Evolutionary conservation across 768 basidiomycete genomes (phyloP), one percentile per base, ranked within the genome.

Genomic region (Trametes villosa): DNA sequence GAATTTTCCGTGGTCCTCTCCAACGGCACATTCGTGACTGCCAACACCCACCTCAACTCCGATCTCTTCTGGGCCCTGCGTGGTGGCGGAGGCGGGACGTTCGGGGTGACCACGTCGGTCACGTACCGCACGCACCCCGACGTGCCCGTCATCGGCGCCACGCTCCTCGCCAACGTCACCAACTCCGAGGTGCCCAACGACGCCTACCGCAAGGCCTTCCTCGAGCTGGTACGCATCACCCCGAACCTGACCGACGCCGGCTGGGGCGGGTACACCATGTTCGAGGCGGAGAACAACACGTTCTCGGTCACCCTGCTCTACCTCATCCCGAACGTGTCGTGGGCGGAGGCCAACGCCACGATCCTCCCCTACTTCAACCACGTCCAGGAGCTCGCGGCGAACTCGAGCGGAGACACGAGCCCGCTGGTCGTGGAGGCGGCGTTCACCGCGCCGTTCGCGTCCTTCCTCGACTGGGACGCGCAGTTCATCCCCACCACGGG

Each of bases 41-140:
- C 72, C 3, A 84, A 82, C 67, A 75, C 72, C 15, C 71, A 71
- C 44, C 70, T 83, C 60, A 79, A 84, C 57, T 54, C 74, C 56
- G 83, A 84, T 68, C 75, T 84, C 0, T 84, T 83, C 71, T 85
- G 77, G 60, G 84, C 82, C 17, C 76, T 85, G 20, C 68, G 77
- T 7, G 80, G 80, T 11, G 79, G 79, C 2, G 79, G 76, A 0
- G 74, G n/a, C n/a, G n/a, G n/a, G n/a, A n/a, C n/a, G n/a, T n/a
- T n/a, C n/a, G n/a, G n/a, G n/a, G n/a, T n/a, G 75, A 77, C 74
- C 15, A 61, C 76, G 3, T 79, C 78, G 1, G 78, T 76, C 5
- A 81, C 82, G 1, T 83, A 34, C 34, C 67, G n/a, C n/a, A n/a
- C n/a, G n/a, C n/a, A n/a, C n/a, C n/a, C n/a, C n/a, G n/a, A n/a